Evolutionary conservation across 129 eudicot species (phyloP).

Genomic region (Artemisia annua): DNA sequence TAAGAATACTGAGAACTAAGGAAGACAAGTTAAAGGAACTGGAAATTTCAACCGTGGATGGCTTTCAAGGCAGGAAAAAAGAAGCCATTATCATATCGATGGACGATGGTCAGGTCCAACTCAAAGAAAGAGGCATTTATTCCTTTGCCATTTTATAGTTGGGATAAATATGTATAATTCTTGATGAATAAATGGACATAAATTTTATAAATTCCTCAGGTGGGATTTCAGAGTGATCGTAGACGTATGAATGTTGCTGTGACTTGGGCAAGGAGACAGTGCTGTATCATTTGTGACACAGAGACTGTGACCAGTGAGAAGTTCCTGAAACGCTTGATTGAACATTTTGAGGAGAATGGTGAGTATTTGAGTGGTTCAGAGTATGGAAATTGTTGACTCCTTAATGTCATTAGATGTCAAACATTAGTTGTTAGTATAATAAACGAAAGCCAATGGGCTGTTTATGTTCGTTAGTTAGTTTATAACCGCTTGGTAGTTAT

Average conservation of each 20-base stretch:
- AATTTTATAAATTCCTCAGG: neutral
- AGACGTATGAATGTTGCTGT: no score
- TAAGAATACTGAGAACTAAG: constrained; percentile 61
- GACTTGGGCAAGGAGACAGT: constrained; percentile 3
- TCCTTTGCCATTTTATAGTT: no score
- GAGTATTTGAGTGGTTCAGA: constrained; percentile 95
- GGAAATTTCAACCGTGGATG: constrained; percentile 94
- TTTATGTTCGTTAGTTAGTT: no score
- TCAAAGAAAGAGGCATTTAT: no score
- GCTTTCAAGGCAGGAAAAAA: constrained; percentile 94
- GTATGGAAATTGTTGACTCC: constrained; percentile 60
- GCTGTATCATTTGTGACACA: no score
- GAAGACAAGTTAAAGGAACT: constrained; percentile 72
- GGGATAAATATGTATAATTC: no score
- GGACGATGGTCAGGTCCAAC: constrained; percentile 87
- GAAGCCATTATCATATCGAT: constrained; percentile 92
- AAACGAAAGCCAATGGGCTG: no score
- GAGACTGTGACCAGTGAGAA: constrained; percentile 45
- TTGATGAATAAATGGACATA: no score
- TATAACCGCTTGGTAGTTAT: no score
- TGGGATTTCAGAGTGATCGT: no score
- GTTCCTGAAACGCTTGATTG: constrained; percentile 78
- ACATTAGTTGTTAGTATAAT: no score
- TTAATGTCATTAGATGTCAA: no score
- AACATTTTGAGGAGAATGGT: constrained; percentile 89